Conservation (phyloP, 306 rosid species). For the Fagus crenata region DNA sequence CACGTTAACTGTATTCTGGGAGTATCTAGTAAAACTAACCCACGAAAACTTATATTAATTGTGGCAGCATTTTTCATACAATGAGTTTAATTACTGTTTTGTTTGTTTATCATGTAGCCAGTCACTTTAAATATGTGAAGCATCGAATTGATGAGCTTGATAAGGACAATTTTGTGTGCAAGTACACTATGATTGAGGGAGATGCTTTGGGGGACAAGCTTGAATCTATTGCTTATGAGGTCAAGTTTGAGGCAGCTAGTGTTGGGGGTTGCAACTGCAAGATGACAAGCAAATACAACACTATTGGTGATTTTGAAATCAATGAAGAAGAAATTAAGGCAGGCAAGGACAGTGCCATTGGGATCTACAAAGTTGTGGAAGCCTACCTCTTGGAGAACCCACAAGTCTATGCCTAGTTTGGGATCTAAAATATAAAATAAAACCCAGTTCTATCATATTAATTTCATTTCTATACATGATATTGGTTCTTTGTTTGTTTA, state of each 20-base stretch:
- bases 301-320: conserved; percentile 44
- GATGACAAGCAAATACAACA: conserved; percentile 58
- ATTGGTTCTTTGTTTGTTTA: neutral
- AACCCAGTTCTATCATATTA: neutral
- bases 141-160: conserved; percentile 63
- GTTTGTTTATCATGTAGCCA: conserved; percentile 39
- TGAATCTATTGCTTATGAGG: conserved; percentile 63
- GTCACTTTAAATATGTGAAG: conserved; percentile 55
- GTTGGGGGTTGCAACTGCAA: conserved; percentile 64
- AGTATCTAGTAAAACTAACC: neutral
- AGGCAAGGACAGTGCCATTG: conserved; percentile 71
- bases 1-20: too few species aligned
- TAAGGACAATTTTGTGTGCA: conserved; percentile 53
- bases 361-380: conserved; percentile 62
- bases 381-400: conserved; percentile 67
- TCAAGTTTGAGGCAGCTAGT: conserved; percentile 58
- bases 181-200: conserved; percentile 73
- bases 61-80: neutral
- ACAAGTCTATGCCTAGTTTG: conserved; percentile 46
- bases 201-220: conserved; percentile 69
- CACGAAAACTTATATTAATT: neutral
- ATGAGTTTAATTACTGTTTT: neutral
- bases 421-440: neutral
- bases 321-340: conserved; percentile 62
- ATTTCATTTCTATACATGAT: neutral